Base-by-base conservation (phyloP, 2,329 filamentous ascomycete genomes). In the Ilyonectria mors-panacis region DNA sequence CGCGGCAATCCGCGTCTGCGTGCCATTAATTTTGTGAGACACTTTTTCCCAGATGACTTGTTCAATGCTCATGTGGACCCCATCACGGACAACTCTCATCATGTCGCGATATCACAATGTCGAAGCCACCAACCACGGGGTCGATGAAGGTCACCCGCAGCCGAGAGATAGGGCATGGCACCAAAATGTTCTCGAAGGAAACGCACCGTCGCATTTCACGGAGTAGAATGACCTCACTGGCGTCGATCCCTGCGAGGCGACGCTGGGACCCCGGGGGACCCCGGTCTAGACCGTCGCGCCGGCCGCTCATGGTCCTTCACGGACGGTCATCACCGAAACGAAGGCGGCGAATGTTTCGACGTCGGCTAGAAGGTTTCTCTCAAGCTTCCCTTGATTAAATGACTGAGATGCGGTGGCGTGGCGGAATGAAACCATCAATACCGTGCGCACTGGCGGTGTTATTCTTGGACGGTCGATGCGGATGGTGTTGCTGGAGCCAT, bases 301-400 rank as follows among this genome's bases (percentile, higher is more conserved):
- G 50, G 59, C 33, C 44, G 53, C 26, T 62, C 61, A 63, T 64
- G 55, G 30, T 58, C 26, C 26, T 26, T 33, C 50, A 70, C 67
- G 68, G 59, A 72, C 72, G 73, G 73, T 57, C 69, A 73, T 71
- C 63, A 60, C 73, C 70, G 72, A 71, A 65, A 53, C 33, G 50
- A 51, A 59, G 56, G 59, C 63, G 56, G 59, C 63, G 57, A 65
- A 59, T 57, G 60, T 57, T 47, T 61, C 39, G 59, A 63, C 35
- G 44, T 50, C 55, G 42, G 60, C 61, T 59, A 65, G 65, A 65
- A 74, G 70, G 48, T 53, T 73, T 63, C 50, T 58, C 37, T 28
- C 17, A 13, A 54, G 60, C 68, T 74, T 74, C 70, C 59, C 51
- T 61, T 47, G 21, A 42, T 56, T 47, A 28, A 55, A 19, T 19